A percentile compares a stretch with the other conserved stretches of the same genome.
These are phyloP conservation scores for Colletotrichum theobromicola DNA, from an alignment of 2,329 filamentous ascomycete species.

Conservation along the genomic window DNA sequence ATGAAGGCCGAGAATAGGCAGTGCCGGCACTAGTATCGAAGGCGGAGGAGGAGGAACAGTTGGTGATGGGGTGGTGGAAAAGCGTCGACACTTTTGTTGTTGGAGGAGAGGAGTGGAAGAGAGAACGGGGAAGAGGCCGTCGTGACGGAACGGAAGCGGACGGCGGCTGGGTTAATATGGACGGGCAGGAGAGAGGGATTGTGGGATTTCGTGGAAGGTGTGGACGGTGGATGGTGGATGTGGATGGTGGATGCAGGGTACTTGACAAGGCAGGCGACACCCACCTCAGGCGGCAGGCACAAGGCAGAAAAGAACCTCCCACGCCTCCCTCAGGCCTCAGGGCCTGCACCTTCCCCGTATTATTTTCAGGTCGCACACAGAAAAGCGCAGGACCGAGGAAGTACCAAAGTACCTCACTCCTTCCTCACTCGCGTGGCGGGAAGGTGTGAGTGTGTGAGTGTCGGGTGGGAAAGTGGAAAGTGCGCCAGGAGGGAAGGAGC, in stretches of 20 bases:
- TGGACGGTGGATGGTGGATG: not conserved
- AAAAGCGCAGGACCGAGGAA: not conserved
- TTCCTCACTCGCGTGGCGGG: constrained; percentile 13
- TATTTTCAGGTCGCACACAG: constrained; percentile 1
- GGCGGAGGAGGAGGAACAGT: not conserved
- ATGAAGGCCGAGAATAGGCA: not conserved
- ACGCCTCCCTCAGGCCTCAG: constrained; percentile 1
- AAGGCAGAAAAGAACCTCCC: not conserved
- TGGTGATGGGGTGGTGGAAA: not conserved
- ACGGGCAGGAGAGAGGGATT: constrained; percentile 4
- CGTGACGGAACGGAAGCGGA: constrained; percentile 5
- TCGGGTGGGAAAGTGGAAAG: not conserved
- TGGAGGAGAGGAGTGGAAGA: not conserved
- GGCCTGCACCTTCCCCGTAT: constrained; percentile 11
- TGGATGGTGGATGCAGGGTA: not conserved
- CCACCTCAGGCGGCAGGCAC: not conserved
- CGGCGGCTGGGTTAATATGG: constrained; percentile 20
- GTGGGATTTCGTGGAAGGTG: not conserved
- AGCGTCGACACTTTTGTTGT: not conserved
- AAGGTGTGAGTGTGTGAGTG: not conserved
- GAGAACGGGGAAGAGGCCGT: not conserved
- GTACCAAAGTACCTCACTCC: not conserved
- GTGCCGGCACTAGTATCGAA: not conserved
- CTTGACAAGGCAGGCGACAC: not conserved
- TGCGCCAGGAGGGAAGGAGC: not conserved